phyloP scores from a whole-genome alignment of 2,329 filamentous ascomycete genomes.

The Botrytis galanthina region DNA sequence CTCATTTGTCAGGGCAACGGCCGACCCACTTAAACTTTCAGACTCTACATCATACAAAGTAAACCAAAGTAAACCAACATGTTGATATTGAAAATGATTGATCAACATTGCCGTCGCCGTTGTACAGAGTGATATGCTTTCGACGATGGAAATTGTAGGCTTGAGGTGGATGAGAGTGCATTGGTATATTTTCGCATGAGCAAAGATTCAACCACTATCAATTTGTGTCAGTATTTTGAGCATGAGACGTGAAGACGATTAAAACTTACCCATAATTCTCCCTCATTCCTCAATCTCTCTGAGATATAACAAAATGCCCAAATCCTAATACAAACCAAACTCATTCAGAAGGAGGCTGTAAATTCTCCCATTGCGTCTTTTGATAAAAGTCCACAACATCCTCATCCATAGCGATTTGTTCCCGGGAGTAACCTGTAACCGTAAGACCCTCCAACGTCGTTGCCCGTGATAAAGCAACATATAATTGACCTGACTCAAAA shows the following conservation, averaged over 20 bases:
- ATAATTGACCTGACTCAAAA: slow-evolving; percentile 34
- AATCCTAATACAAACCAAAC: neutral
- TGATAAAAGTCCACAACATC: slow-evolving; percentile 34
- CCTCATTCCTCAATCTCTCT: neutral
- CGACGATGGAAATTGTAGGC: neutral
- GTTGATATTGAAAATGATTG: neutral
- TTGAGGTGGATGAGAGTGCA: neutral
- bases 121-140: neutral
- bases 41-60: neutral
- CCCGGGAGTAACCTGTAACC: slow-evolving; percentile 27
- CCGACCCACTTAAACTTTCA: neutral
- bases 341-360: slow-evolving; percentile 6
- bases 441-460: slow-evolving; percentile 32
- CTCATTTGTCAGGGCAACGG: slow-evolving; percentile 14
- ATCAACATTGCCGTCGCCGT: neutral
- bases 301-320: neutral
- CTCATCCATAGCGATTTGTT: slow-evolving; percentile 27
- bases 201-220: neutral
- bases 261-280: neutral
- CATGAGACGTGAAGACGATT: neutral
- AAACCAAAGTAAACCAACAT: neutral
- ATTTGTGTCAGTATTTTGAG: neutral
- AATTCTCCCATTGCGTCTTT: slow-evolving; percentile 31
- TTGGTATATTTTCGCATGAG: neutral
- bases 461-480: slow-evolving; percentile 34